Base-by-base conservation (phyloP, 768 basidiomycete genomes). In the Naganishia onofrii region DNA sequence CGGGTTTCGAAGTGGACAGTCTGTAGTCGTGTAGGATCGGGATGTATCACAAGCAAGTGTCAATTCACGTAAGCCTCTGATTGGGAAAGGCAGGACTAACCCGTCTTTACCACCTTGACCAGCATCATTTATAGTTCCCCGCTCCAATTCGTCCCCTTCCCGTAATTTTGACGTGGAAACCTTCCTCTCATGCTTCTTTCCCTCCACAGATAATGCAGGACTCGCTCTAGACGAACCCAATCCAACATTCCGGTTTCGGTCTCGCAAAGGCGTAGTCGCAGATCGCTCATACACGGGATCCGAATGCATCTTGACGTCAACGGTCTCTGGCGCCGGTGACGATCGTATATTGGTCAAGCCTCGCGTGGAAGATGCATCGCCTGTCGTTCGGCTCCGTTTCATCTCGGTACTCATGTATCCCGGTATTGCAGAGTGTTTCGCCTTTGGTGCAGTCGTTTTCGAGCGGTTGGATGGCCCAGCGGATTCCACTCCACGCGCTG, bases 321-420 rank as follows among this genome's bases (percentile, higher is more conserved):
- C 21, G 6, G 2, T 21, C 26, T 26, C 60, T 13, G 38, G 23
- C 6, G 60, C 23, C 15, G 36, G 60, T 13, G 38, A 26, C 4
- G 60, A 63, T 38, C 57, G 57, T 34, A 34, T 34, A 6, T 21
- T 19, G 32, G n/a, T 19, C 3, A 15, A 5, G 32, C 48, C 23
- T 51, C 48, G 12, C 6, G 19, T 13, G 12, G n/a, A 34, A 23
- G 31, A 23, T 9, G 38, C 12, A 46, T 42, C 38, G 3, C 60
- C 60, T 10, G 38, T 44, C 42, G 60, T 63, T 29, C 60, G 60
- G 60, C 42, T 63, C 29, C 60, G 60, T 44, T 13, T 63, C 60
- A 63, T 63, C 60, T 63, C 60, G 23, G 60, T 63, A 13, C 36
- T 42, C 38, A 63, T 46, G 19, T 63, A 42, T 28, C 36, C 60